Base-by-base conservation (phyloP, 1,284 basidiomycete species). In the Cryptococcus sp. region DNA sequence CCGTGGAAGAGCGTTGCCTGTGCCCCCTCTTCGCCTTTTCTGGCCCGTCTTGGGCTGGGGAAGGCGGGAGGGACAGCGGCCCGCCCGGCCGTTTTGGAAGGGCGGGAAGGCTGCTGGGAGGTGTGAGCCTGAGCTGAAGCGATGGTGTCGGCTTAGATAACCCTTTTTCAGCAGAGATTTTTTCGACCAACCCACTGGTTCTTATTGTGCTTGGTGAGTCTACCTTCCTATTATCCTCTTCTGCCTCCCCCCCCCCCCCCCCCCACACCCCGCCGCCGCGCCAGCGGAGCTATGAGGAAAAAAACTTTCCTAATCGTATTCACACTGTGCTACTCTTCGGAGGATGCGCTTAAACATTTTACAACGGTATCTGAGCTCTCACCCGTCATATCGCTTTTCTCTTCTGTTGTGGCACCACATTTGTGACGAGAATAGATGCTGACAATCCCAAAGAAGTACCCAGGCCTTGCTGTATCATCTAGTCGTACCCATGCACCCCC, bases 221-320 rank as follows among this genome's bases (percentile, higher is more conserved):
- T 38, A 39, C 21, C 13, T 56, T 48, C 44, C 36, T 56, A 39
- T 45, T 37, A 21, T 35, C 37, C 23, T 56, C 52, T 15, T 46
- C 7, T 23, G 33, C 55, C 49, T 44, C 33, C 44, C 53, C 55
- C 54, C 23, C 38, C 39, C 43, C 57, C 37, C 28, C 37, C 52
- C 57, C 51, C 38, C 38, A n/a, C n/a, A n/a, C n/a, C n/a, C n/a
- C n/a, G n/a, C n/a, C n/a, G n/a, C n/a, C n/a, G n/a, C n/a, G n/a
- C n/a, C n/a, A n/a, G n/a, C n/a, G n/a, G 36, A 52, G 63, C 69
- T 46, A 69, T 72, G 72, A 74, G 62, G 72, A 74, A 62, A 72
- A 72, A 65, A 55, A 72, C 56, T 64, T 63, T 66, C 61, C 71
- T 76, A 76, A 76, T 76, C 74, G 69, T 76, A 76, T 76, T 76